These are phyloP conservation scores for Saccharomycopsis oosterbeekiorum DNA, from an alignment of 805 yeast genomes.

Conservation along the genomic window DNA sequence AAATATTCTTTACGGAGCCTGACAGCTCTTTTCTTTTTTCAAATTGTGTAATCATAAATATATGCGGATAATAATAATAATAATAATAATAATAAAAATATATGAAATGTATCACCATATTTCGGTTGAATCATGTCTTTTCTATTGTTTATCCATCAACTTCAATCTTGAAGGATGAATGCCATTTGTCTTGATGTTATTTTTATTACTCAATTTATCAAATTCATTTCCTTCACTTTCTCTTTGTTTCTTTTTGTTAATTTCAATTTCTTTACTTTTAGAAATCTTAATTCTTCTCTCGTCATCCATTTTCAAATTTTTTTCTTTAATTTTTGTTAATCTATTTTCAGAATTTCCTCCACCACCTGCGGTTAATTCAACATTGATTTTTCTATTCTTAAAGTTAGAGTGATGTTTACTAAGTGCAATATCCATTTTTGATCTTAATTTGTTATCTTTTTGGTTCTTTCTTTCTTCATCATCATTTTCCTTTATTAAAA, in stretches of 20 bases:
- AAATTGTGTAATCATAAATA: neutral
- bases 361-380: slow-evolving; percentile 95
- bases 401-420: slow-evolving; percentile 70
- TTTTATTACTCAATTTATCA: neutral
- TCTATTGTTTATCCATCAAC: slow-evolving; percentile 5
- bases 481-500: slow-evolving; percentile 28
- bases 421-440: slow-evolving; percentile 73
- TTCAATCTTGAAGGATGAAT: slow-evolving; percentile 20
- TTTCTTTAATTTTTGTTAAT: slow-evolving; percentile 59
- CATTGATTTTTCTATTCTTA: slow-evolving; percentile 73
- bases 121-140: neutral
- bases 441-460: slow-evolving; percentile 28
- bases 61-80: neutral
- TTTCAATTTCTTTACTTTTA: slow-evolving; percentile 31
- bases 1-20: neutral
- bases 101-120: too few relatives aligned
- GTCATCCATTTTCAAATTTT: slow-evolving; percentile 63
- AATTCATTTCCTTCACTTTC: neutral
- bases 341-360: slow-evolving; percentile 80
- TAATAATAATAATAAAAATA: neutral
- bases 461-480: slow-evolving; percentile 31
- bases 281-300: slow-evolving; percentile 55
- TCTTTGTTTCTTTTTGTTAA: slow-evolving; percentile 26
- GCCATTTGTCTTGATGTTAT: neutral
- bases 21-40: neutral